Evolutionary conservation across 345 rosid genomes (phyloP).

Genomic region (Anacardium occidentale): DNA sequence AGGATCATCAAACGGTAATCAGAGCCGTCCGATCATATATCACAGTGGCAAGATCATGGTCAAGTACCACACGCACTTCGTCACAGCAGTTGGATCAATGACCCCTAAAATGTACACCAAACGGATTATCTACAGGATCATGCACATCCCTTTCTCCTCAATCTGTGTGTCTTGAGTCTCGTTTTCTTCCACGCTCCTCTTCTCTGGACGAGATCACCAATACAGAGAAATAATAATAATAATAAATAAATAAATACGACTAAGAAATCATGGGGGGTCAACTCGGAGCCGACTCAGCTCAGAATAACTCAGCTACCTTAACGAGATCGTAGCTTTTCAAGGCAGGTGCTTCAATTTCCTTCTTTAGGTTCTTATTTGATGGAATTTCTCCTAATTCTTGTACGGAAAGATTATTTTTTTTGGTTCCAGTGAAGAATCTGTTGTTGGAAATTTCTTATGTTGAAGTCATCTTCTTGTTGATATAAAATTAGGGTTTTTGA

Average conservation of each 20-base stretch:
- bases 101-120: background rate
- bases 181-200: background rate
- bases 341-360: constrained; percentile 10
- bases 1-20: background rate
- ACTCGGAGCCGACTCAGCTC: constrained; percentile 29
- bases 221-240: background rate
- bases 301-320: background rate
- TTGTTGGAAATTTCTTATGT: background rate
- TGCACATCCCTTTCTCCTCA: background rate
- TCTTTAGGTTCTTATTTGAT: background rate
- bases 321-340: background rate
- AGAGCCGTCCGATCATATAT: background rate
- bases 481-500: constrained; percentile 22
- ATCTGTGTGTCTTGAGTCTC: background rate
- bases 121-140: background rate
- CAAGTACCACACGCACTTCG: background rate
- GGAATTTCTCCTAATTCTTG: background rate
- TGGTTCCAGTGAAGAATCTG: background rate
- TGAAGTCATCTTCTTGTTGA: constrained; percentile 21
- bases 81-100: background rate
- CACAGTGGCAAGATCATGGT: background rate
- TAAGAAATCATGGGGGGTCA: constrained; percentile 26
- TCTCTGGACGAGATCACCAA: constrained; percentile 17
- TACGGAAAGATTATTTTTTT: background rate
- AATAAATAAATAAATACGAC: background rate